Evolutionary conservation across 2,329 filamentous ascomycete species (phyloP).

Genomic region (Byssoonygena ceratinophila): DNA sequence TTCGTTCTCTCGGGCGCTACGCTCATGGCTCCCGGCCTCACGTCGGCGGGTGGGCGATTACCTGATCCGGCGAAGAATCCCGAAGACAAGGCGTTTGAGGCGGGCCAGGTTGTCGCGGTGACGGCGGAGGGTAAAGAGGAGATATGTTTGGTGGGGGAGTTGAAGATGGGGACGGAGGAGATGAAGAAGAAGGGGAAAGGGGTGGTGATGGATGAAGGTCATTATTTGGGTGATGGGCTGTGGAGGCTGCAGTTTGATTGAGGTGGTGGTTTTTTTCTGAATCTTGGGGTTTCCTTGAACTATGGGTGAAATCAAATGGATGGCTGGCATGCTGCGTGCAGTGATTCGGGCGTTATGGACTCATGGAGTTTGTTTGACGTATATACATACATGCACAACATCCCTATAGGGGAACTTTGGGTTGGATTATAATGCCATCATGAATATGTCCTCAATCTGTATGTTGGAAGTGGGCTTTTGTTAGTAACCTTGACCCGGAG

Average conservation of each 20-base stretch:
- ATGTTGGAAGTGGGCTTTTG: too few relatives aligned
- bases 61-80: constrained; percentile 43
- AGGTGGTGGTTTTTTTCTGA: constrained; percentile 17
- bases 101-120: constrained; percentile 77
- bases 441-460: too few relatives aligned
- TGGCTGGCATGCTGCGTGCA: too few relatives aligned
- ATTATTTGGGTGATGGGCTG: constrained; percentile 87
- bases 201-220: constrained; percentile 81
- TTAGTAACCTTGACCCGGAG: too few relatives aligned
- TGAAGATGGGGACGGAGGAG: constrained; percentile 78
- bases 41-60: constrained; percentile 67
- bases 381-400: background rate
- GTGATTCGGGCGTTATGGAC: background rate
- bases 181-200: constrained; percentile 93
- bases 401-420: background rate
- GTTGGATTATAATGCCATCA: background rate
- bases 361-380: constrained; percentile 1
- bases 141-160: constrained; percentile 73
- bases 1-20: constrained; percentile 91
- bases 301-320: background rate
- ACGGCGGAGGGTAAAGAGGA: constrained; percentile 88
- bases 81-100: constrained; percentile 52
- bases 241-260: constrained; percentile 61
- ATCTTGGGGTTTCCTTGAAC: background rate
- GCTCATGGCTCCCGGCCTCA: constrained; percentile 91